Evolutionary conservation across 2,329 filamentous ascomycete species (phyloP).

Genomic region (Phaeosphaeriaceae sp.): DNA sequence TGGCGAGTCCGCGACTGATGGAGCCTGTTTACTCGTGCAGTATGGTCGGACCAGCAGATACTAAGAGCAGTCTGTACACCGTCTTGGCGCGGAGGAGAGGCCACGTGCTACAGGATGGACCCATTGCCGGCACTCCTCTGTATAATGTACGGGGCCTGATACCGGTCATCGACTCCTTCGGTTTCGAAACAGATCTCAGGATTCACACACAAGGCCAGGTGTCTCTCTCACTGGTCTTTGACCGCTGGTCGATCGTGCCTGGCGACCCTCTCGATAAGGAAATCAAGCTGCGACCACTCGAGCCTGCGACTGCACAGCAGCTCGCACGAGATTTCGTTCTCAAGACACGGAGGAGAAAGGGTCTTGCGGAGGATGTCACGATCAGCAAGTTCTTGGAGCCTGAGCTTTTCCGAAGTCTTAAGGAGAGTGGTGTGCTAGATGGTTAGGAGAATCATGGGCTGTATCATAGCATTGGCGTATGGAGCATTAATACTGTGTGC

Average conservation of each 20-base stretch:
- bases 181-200: conserved; percentile 95
- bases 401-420: conserved; percentile 86
- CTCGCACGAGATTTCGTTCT: conserved; percentile 95
- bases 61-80: conserved; percentile 88
- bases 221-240: conserved; percentile 89
- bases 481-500: conserved; percentile 1
- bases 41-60: conserved; percentile 90
- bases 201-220: conserved; percentile 96
- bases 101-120: conserved; percentile 92
- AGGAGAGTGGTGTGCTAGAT: conserved; percentile 87
- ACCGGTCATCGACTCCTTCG: conserved; percentile 96
- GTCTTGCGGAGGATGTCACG: conserved; percentile 91
- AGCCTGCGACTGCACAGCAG: conserved; percentile 85
- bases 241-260: conserved; percentile 94
- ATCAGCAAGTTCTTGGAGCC: conserved; percentile 97
- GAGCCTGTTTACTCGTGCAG: conserved; percentile 93
- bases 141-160: conserved; percentile 91
- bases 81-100: conserved; percentile 86
- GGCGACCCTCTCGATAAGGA: conserved; percentile 93
- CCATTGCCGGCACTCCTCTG: conserved; percentile 90
- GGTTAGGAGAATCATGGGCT: conserved; percentile 41
- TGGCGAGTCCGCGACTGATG: conserved; percentile 96
- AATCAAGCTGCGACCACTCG: conserved; percentile 80
- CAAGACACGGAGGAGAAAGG: conserved; percentile 93
- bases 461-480: conserved; percentile 20